phyloP scores from a whole-genome alignment of 371 early-diverging fungal species.

The Mucor racemosus region DNA sequence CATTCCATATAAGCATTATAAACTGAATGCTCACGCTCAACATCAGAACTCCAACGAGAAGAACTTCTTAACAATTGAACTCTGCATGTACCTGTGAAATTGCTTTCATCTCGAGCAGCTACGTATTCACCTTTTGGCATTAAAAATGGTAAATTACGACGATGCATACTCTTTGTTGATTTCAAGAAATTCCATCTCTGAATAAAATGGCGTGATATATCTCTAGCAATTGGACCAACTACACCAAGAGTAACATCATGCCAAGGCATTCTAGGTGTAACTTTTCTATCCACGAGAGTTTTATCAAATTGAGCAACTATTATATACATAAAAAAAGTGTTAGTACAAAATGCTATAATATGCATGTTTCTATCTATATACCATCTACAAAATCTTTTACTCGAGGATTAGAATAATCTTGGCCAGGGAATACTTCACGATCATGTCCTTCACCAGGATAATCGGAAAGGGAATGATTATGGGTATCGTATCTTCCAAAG shows the following conservation, averaged over 20 bases:
- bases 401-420: conserved; percentile 94
- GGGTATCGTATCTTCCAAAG: conserved; percentile 88
- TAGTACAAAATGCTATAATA: neutral
- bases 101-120: conserved; percentile 68
- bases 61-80: conserved; percentile 75
- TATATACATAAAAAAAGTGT: neutral
- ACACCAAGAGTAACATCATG: conserved; percentile 88
- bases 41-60: conserved; percentile 72
- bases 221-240: conserved; percentile 80
- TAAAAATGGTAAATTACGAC: conserved; percentile 68
- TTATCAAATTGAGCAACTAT: conserved; percentile 58
- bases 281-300: conserved; percentile 62
- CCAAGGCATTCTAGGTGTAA: conserved; percentile 92
- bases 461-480: conserved; percentile 81
- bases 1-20: conserved; percentile 82
- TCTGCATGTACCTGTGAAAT: conserved; percentile 68
- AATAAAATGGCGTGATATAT: conserved; percentile 89
- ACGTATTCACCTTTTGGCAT: conserved; percentile 85
- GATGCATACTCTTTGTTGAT: conserved; percentile 66
- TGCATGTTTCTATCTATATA: conserved; percentile 10
- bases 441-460: conserved; percentile 55
- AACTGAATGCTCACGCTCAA: conserved; percentile 75
- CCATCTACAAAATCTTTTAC: conserved; percentile 86
- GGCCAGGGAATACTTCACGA: conserved; percentile 74
- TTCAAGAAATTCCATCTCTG: conserved; percentile 93